Percentiles rank a stretch among this genome's conserved stretches.
phyloP scores from a whole-genome alignment of 2,329 filamentous ascomycete genomes.

The Blumeria graminis region DNA sequence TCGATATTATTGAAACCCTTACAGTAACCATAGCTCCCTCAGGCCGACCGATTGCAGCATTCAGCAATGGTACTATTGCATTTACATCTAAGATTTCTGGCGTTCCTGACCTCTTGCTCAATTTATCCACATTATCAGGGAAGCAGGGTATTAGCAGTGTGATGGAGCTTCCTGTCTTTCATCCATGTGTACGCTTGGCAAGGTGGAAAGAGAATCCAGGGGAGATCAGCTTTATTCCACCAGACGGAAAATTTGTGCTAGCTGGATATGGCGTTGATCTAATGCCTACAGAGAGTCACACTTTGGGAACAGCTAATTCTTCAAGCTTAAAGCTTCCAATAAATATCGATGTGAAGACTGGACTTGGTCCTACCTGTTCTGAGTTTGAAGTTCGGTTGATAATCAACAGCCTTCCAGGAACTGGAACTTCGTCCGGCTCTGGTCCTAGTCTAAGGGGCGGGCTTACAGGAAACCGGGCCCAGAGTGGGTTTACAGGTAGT shows the following conservation, averaged over 20 bases:
- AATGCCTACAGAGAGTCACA: conserved; percentile 41
- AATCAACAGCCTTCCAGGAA: conserved; percentile 38
- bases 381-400: conserved; percentile 76
- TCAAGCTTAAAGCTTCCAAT: conserved; percentile 56
- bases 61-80: conserved; percentile 76
- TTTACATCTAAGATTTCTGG: conserved; percentile 92
- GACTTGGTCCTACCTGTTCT: conserved; percentile 45
- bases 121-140: conserved; percentile 58
- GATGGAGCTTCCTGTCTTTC: conserved; percentile 78
- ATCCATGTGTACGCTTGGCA: conserved; percentile 80
- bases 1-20: conserved; percentile 80
- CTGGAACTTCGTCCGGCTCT: conserved; percentile 17
- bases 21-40: conserved; percentile 76
- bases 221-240: conserved; percentile 85
- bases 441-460: conserved; percentile 18
- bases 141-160: conserved; percentile 49
- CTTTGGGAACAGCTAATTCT: conserved; percentile 27
- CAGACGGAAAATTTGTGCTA: conserved; percentile 79
- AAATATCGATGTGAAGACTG: conserved; percentile 57
- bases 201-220: conserved; percentile 75
- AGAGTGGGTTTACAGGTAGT: conserved; percentile 18
- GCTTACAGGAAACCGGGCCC: conserved; percentile 18
- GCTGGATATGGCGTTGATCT: conserved; percentile 89
- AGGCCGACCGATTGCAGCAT: conserved; percentile 62
- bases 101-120: conserved; percentile 69